Evolutionary conservation across 345 rosid genomes (phyloP).

Genomic region (Excoecaria cochinchinensis): DNA sequence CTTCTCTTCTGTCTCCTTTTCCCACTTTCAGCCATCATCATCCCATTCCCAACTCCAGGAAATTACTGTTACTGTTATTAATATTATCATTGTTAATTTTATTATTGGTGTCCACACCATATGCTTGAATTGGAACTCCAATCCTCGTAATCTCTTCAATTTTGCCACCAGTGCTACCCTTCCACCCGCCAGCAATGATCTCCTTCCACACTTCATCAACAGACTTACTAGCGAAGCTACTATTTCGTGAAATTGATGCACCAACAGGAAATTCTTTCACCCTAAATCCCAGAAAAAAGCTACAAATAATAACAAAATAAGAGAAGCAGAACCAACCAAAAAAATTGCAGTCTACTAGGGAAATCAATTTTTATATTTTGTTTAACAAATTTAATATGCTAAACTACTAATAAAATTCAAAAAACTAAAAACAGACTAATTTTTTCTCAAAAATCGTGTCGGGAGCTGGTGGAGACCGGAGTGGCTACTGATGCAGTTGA

Average conservation of each 20-base stretch:
- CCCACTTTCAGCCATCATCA: conserved; percentile 19
- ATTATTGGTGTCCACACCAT: conserved; percentile 12
- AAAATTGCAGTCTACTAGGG: too few relatives aligned
- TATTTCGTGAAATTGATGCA: conserved; percentile 23
- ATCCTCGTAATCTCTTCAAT: conserved; percentile 37
- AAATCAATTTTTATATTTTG: too few relatives aligned
- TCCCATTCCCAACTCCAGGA: conserved; percentile 17
- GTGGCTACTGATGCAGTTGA: too few relatives aligned
- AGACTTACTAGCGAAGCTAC: conserved; percentile 23
- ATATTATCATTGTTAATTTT: background rate
- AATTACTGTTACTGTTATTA: background rate
- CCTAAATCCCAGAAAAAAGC: too few relatives aligned
- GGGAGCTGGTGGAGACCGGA: too few relatives aligned
- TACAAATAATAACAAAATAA: too few relatives aligned
- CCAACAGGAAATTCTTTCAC: conserved; percentile 11
- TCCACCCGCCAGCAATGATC: conserved; percentile 43
- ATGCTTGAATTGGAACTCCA: conserved; percentile 16
- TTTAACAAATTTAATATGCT: too few relatives aligned
- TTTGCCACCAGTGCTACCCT: background rate
- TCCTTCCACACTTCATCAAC: conserved; percentile 64
- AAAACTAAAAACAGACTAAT: too few relatives aligned
- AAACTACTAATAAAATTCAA: too few relatives aligned
- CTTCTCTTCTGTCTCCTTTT: conserved; percentile 53
- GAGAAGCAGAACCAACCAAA: too few relatives aligned
- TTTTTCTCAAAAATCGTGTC: too few relatives aligned